Base-by-base conservation (phyloP, 148 eudicot genomes). In the Amaranthus hypochondriacus region DNA sequence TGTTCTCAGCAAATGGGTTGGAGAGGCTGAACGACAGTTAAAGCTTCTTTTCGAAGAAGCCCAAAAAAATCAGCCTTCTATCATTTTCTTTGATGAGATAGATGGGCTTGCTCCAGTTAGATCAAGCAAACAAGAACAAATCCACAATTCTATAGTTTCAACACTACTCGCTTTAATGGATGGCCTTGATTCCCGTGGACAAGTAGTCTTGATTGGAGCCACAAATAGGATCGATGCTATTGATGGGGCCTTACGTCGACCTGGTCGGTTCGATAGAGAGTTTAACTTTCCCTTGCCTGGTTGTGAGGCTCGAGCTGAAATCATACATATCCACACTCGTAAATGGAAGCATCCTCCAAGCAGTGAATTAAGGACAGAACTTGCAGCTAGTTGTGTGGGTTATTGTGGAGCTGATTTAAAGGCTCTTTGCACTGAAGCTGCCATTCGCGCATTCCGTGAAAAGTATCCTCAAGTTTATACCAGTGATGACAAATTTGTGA, bases 1-100 rank as follows among this genome's bases (percentile, higher is more conserved):
- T 80, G 99, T 96, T 81, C 92, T 96, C 75, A 96, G 99, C 87
- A 96, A 96, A 83, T 96, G 99, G 99, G 99, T 96, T 66, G 99
- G 99, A 48, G 99, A 96, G 83, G 99, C 99, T 66, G 99, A 96
- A 75, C 83, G 99, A 66, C 99, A 96, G 67, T 79, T 96, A 78
- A 96, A 92, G 69, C 81, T 96, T 76, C 88, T 96, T 47, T 96
- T 96, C 75, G 99, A 96, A 79, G 99, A 96, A 84, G 99, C 99
- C 57, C 99, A 96, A 73, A 92, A 81, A 73, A 96, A 96, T 79
- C 99, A 96, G 77, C 99, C 99, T 61, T 92, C 99, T 44, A 96
- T 96, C 56, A 96, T 96, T 66, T 96, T 96, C 74, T 96, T 96
- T 73, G 99, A 96, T 81, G 99, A 96, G 79, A 96, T 96, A 66